phyloP scores from a whole-genome alignment of 306 rosid species.

The Macrotyloma uniflorum region DNA sequence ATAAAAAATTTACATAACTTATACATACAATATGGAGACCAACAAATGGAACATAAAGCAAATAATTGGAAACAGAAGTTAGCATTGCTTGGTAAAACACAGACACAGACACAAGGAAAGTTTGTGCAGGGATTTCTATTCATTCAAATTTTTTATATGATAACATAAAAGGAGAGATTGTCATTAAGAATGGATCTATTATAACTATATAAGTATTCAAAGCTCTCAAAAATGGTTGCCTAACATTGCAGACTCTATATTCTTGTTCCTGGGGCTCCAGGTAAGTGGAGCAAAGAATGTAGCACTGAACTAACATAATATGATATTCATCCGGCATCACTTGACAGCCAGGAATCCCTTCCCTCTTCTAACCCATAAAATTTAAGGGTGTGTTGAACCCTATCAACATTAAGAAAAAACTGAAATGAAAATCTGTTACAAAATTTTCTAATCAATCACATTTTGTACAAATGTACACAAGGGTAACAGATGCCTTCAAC shows the following conservation, averaged over 20 bases:
- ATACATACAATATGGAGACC: too few species aligned
- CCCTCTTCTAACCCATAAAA: conserved; percentile 59
- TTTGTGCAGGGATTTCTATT: conserved; percentile 48
- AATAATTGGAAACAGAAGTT: neutral
- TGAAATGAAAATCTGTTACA: conserved; percentile 44
- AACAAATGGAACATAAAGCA: conserved; percentile 6
- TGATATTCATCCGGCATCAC: conserved; percentile 36
- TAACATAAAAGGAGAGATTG: conserved; percentile 34
- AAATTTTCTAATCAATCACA: conserved; percentile 70
- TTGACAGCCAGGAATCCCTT: conserved; percentile 40
- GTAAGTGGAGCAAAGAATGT: conserved; percentile 64
- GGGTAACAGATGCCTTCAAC: conserved; percentile 47
- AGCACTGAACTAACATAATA: conserved; percentile 54
- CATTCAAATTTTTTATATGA: conserved; percentile 46
- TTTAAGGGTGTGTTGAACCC: conserved; percentile 54
- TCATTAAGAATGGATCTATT: conserved; percentile 43
- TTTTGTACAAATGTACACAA: conserved; percentile 86
- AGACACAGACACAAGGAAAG: conserved; percentile 1
- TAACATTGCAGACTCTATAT: conserved; percentile 49
- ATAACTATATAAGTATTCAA: conserved; percentile 51
- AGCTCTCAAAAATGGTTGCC: conserved; percentile 63
- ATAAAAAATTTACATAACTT: too few species aligned
- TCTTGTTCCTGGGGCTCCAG: conserved; percentile 48
- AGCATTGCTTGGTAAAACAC: neutral
- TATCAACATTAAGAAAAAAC: conserved; percentile 56